Percentiles rank a stretch among this genome's conserved stretches.
These are phyloP conservation scores for Nadsonia starkeyi-henricii DNA, from an alignment of 1,139 yeast genomes.

Conservation along the genomic window DNA sequence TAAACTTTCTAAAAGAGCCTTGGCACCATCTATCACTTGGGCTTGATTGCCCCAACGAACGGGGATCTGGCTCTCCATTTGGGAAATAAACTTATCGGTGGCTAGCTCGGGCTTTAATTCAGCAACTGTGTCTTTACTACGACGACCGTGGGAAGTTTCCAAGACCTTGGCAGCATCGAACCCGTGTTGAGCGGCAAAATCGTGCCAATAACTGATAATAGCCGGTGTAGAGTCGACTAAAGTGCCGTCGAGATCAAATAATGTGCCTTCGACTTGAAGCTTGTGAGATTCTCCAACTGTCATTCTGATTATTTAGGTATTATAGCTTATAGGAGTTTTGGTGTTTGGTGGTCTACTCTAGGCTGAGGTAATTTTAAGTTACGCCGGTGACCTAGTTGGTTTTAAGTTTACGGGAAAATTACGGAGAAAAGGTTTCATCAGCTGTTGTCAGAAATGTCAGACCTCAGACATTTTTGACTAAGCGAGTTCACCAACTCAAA, in stretches of 20 bases:
- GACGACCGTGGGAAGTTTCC: conserved; percentile 67
- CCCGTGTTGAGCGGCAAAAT: conserved; percentile 56
- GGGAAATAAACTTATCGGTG: conserved; percentile 48
- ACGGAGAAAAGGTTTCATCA: too few species aligned
- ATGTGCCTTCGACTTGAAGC: conserved; percentile 23
- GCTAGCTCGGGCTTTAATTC: conserved; percentile 68
- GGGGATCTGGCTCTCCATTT: conserved; percentile 59
- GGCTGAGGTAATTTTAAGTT: too few species aligned
- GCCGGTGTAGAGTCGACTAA: conserved; percentile 72
- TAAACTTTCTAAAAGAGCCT: conserved; percentile 40
- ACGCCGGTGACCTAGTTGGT: too few species aligned
- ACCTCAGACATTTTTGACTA: too few species aligned
- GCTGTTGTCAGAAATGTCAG: too few species aligned
- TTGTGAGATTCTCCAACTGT: conserved; percentile 1
- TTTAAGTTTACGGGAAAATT: too few species aligned
- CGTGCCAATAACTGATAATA: conserved; percentile 69
- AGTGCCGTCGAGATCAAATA: conserved; percentile 80
- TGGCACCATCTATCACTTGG: conserved; percentile 62
- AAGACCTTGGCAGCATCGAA: conserved; percentile 59
- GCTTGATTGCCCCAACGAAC: conserved; percentile 60
- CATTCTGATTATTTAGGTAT: neutral
- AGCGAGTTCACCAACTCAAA: too few species aligned
- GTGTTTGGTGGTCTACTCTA: too few species aligned
- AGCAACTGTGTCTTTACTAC: conserved; percentile 66
- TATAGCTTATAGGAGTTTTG: too few species aligned